phyloP scores from a whole-genome alignment of 768 basidiomycete species.

The Kwoniella botswanensis region DNA sequence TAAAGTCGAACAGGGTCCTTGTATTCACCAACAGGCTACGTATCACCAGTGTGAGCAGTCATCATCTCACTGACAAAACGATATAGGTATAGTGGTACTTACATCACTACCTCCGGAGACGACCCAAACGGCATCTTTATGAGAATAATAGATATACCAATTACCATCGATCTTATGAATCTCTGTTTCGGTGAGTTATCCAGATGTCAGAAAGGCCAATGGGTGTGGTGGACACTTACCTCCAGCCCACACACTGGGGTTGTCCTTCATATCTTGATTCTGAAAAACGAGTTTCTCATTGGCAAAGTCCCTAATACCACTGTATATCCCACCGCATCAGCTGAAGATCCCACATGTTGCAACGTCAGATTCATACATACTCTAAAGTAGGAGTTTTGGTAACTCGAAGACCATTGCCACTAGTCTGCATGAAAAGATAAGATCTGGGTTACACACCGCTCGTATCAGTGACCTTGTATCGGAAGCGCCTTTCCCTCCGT shows the following conservation, averaged over 20 bases:
- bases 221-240: constrained; percentile 10
- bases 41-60: background rate
- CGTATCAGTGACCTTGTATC: background rate
- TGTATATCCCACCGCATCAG: background rate
- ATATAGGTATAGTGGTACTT: background rate
- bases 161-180: constrained; percentile 29
- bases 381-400: constrained; percentile 20
- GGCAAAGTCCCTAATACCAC: constrained; percentile 7
- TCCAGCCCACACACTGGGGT: constrained; percentile 23
- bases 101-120: constrained; percentile 21
- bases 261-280: constrained; percentile 9
- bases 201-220: background rate
- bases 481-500: background rate
- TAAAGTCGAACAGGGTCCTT: constrained; percentile 6
- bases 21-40: constrained; percentile 15
- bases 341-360: background rate
- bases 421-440: constrained; percentile 19
- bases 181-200: constrained; percentile 1
- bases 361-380: background rate
- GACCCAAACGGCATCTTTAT: constrained; percentile 17
- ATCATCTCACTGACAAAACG: background rate
- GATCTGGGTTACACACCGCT: background rate
- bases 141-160: constrained; percentile 35
- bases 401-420: constrained; percentile 5
- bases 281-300: constrained; percentile 17